Evolutionary conservation across 1,139 yeast species (phyloP).

Genomic region (Wickerhamomyces sp.): DNA sequence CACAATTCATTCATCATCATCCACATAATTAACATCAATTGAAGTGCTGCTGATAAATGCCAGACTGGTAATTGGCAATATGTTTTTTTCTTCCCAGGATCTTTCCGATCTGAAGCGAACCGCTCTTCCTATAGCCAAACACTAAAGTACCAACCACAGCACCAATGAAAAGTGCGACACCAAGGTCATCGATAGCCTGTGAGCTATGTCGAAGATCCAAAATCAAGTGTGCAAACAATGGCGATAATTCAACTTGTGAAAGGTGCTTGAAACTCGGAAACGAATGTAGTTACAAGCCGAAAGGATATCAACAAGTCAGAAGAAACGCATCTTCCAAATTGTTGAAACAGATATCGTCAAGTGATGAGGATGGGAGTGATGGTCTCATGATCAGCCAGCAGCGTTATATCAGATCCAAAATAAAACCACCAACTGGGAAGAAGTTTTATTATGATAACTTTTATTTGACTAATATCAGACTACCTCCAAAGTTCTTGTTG

Average conservation of each 20-base stretch:
- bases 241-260: constrained; percentile 7
- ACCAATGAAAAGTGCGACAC: neutral
- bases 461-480: constrained; percentile 1
- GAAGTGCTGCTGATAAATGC: no score
- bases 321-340: neutral
- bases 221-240: constrained; percentile 7
- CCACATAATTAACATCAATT: no score
- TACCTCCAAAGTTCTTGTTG: constrained; percentile 9
- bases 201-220: constrained; percentile 11
- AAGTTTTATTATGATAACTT: constrained; percentile 2
- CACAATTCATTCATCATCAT: no score
- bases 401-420: neutral
- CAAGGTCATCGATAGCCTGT: constrained; percentile 10
- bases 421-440: neutral
- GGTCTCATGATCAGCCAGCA: neutral
- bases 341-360: neutral
- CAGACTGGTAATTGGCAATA: no score
- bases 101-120: neutral
- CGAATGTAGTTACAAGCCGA: constrained; percentile 10
- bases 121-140: neutral
- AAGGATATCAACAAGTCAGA: constrained; percentile 8
- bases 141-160: neutral
- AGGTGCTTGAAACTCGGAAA: constrained; percentile 7
- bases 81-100: no score
- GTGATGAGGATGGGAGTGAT: neutral